Evolutionary conservation across 768 basidiomycete species (phyloP), one percentile per base, ranked within the genome.

Genomic region (Termitomyces titanicus): DNA sequence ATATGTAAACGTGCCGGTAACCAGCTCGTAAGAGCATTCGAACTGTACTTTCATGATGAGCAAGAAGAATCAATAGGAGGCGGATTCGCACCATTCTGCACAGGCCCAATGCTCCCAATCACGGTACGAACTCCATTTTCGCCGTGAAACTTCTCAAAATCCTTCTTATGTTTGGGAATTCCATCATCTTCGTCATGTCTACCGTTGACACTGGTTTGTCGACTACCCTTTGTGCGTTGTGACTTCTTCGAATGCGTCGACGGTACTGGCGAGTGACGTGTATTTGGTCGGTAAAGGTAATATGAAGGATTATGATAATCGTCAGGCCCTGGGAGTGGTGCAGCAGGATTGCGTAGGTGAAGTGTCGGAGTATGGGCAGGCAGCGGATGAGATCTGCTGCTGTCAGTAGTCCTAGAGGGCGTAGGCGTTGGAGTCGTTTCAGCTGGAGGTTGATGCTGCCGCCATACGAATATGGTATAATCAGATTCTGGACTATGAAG

Each of bases 101-200:
- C 92, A n/a, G 92, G 88, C 0, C 94, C 96, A 54, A 98, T 92
- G 59, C 82, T 86, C 3, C 97, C 97, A 60, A 86, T 77, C 15
- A 99, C 89, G 3, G 94, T 98, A 48, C 96, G 78, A 9, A 98
- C 95, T 0, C 97, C 97, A 63, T 94, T 94, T 72, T 90, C 89
- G 18, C 80, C 80, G 61, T 96, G 94, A 63, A 98, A 98, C 61
- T 81, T 83, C 63, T 91, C 81, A 61, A 94, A 95, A 42, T 86
- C 83, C 62, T 81, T 86, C 71, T 86, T 87, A 70, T 85, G 80
- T 56, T 79, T 79, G 3, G 84, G 87, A 1, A 80, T 75, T 3
- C 76, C 75, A 48, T 84, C 76, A 44, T 75, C 76, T 15, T 70
- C 72, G 31, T 74, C 68, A 6, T 48, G 43, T n/a, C 58, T 61